Conservation (phyloP, 2,329 filamentous ascomycete species). For the Venturia nashicola region DNA sequence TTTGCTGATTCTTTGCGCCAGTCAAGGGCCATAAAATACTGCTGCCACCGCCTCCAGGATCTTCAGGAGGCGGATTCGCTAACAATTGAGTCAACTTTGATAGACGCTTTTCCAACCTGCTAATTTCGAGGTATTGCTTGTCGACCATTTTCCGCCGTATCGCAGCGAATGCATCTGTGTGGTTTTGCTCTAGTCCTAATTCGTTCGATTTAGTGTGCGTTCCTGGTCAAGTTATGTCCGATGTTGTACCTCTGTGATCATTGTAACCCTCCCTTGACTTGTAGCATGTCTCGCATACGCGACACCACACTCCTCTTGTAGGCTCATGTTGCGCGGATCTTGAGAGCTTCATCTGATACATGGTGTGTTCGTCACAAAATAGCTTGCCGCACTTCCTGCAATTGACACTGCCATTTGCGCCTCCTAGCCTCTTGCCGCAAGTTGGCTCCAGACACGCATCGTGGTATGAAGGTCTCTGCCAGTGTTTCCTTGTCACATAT, state of each 20-base stretch:
- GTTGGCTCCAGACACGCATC: constrained; percentile 80
- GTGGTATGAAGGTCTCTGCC: constrained; percentile 64
- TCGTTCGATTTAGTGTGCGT: not conserved
- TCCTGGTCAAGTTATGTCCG: not conserved
- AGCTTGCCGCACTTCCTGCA: constrained; percentile 85
- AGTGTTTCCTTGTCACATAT: constrained; percentile 75
- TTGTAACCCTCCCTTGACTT: constrained; percentile 95
- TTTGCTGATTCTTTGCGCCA: constrained; percentile 55
- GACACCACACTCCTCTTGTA: constrained; percentile 78
- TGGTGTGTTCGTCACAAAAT: constrained; percentile 95
- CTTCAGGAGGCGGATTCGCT: constrained; percentile 56
- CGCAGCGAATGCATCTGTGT: constrained; percentile 56
- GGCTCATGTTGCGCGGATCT: constrained; percentile 82
- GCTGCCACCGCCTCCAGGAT: constrained; percentile 29
- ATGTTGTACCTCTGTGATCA: constrained; percentile 52
- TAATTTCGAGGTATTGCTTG: constrained; percentile 75
- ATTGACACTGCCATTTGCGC: constrained; percentile 65
- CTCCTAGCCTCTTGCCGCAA: constrained; percentile 68
- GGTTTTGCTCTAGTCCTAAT: constrained; percentile 52
- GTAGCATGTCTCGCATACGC: constrained; percentile 98
- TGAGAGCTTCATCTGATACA: constrained; percentile 99
- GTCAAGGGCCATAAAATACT: constrained; percentile 45
- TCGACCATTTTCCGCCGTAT: constrained; percentile 71
- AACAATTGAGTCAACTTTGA: constrained; percentile 81
- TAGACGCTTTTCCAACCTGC: constrained; percentile 78